Evolutionary conservation across 805 yeast genomes (phyloP).

Genomic region (Yamadazyma kitorensis): DNA sequence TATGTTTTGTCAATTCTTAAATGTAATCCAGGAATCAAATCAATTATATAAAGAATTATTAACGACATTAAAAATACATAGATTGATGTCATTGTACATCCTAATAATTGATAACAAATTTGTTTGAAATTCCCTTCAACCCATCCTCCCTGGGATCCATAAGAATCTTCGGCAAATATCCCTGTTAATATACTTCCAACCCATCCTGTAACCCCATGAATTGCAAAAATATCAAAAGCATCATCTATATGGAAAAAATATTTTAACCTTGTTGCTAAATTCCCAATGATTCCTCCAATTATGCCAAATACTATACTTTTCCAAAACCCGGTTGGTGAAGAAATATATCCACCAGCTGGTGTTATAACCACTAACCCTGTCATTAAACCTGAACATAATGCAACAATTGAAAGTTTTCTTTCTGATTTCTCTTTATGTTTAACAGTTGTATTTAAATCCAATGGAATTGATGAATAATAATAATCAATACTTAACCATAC

Average conservation of each 20-base stretch:
- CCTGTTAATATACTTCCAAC: constrained; percentile 41
- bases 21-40: constrained; percentile 39
- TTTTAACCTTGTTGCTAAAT: constrained; percentile 39
- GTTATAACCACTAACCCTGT: constrained; percentile 42
- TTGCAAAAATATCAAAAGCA: constrained; percentile 42
- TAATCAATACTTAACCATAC: constrained; percentile 38
- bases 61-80: constrained; percentile 34
- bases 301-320: constrained; percentile 38
- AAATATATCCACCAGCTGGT: constrained; percentile 42
- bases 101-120: constrained; percentile 38
- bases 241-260: constrained; percentile 39
- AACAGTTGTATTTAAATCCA: constrained; percentile 21
- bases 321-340: constrained; percentile 36
- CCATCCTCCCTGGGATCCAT: constrained; percentile 41
- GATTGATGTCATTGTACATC: constrained; percentile 29
- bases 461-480: constrained; percentile 37
- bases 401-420: constrained; percentile 34
- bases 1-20: constrained; percentile 39
- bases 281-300: constrained; percentile 34
- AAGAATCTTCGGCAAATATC: constrained; percentile 32
- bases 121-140: constrained; percentile 38
- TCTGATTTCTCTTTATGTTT: constrained; percentile 7
- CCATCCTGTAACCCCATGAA: constrained; percentile 42
- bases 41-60: constrained; percentile 33
- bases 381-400: constrained; percentile 40